Evolutionary conservation across 1,284 basidiomycete species (phyloP).

Genomic region (Microbotryomycetes sp.): DNA sequence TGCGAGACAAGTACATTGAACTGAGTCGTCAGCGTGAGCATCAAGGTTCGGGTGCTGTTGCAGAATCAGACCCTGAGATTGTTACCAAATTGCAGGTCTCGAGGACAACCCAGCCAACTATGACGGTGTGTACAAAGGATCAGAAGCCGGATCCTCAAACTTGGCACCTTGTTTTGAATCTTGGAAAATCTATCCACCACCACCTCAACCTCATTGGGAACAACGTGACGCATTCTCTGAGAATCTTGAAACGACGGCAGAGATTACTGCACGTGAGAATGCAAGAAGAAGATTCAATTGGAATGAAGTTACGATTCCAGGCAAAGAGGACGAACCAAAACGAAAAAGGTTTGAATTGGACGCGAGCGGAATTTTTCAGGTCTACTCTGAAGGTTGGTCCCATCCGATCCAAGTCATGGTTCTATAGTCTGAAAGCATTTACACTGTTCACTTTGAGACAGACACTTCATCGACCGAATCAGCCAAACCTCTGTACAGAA

Average conservation of each 20-base stretch:
- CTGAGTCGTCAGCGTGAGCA: slow-evolving; percentile 65
- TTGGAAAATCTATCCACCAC: slow-evolving; percentile 84
- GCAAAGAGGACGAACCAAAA: slow-evolving; percentile 38
- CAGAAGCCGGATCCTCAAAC: slow-evolving; percentile 5
- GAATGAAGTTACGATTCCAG: slow-evolving; percentile 64
- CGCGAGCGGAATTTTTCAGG: slow-evolving; percentile 77
- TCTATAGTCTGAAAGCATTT: no score
- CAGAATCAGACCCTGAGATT: not conserved
- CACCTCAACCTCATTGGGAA: slow-evolving; percentile 83
- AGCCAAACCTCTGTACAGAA: slow-evolving; percentile 59
- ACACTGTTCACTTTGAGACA: no score
- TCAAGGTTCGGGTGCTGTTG: slow-evolving; percentile 47
- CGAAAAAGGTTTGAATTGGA: slow-evolving; percentile 65
- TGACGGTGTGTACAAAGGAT: slow-evolving; percentile 51
- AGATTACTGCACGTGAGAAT: slow-evolving; percentile 20
- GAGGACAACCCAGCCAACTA: slow-evolving; percentile 88
- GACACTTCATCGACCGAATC: no score
- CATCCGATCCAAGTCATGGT: not conserved
- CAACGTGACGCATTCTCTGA: slow-evolving; percentile 29
- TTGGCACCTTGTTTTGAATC: slow-evolving; percentile 43
- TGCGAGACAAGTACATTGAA: slow-evolving; percentile 86
- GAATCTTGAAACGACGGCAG: slow-evolving; percentile 24
- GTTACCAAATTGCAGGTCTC: slow-evolving; percentile 14
- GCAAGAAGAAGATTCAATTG: slow-evolving; percentile 53
- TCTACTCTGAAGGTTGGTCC: slow-evolving; percentile 51